Evolutionary conservation across 345 rosid genomes (phyloP).

Genomic region (Trapa incisa): DNA sequence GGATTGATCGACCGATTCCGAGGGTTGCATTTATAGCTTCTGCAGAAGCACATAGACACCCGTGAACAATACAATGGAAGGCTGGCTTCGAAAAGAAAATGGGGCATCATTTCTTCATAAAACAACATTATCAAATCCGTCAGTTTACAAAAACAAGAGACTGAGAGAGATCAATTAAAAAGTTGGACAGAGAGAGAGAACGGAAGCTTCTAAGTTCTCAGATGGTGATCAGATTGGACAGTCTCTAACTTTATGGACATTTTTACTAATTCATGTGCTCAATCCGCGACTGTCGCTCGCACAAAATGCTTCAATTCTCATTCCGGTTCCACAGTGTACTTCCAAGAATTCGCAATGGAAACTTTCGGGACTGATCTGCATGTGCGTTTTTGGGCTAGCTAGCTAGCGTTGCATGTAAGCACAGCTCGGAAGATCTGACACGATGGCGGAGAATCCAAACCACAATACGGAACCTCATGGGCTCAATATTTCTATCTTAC

Average conservation of each 20-base stretch:
- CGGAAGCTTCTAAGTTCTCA: background rate
- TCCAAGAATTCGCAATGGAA: background rate
- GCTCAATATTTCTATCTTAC: no score
- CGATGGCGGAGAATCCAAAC: no score
- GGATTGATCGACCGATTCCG: background rate
- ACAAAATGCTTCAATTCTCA: background rate
- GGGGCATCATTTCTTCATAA: background rate
- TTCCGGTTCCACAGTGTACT: background rate
- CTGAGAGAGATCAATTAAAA: background rate
- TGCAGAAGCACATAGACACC: background rate
- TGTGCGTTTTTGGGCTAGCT: no score
- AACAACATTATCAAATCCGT: background rate
- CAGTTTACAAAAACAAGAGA: background rate
- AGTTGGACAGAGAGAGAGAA: background rate
- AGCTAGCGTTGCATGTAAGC: no score
- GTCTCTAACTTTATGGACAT: background rate
- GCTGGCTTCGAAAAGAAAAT: background rate
- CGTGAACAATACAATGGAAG: slow-evolving; percentile 7
- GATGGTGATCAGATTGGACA: background rate
- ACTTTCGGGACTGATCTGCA: background rate
- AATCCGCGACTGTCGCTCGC: slow-evolving; percentile 2
- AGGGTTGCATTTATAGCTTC: slow-evolving; percentile 4
- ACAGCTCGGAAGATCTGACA: no score
- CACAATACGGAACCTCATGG: no score
- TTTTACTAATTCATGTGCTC: background rate